A percentile compares a stretch with the other conserved stretches of the same genome.
Evolutionary conservation across 495 filamentous ascomycete species (phyloP).

Genomic region (Lasiosphaeria ovina): DNA sequence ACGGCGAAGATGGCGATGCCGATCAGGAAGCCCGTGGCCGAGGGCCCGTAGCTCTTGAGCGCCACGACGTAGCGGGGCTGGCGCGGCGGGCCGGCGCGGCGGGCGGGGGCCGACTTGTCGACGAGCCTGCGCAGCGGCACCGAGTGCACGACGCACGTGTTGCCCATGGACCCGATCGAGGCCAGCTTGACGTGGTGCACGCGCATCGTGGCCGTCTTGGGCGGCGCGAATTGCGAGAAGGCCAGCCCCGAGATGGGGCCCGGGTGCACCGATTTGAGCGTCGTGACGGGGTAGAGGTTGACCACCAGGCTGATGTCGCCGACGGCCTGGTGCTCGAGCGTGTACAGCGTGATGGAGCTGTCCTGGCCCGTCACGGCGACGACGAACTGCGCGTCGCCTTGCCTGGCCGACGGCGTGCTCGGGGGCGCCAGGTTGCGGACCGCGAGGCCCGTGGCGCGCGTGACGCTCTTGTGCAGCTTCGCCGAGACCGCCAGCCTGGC

Average conservation of each 20-base stretch:
- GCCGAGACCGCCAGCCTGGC: slow-evolving; percentile 42
- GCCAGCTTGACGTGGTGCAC: slow-evolving; percentile 74
- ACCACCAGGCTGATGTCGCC: slow-evolving; percentile 49
- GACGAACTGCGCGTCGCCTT: slow-evolving; percentile 66
- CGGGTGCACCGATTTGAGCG: slow-evolving; percentile 71
- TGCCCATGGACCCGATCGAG: slow-evolving; percentile 73
- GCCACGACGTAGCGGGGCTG: slow-evolving; percentile 65
- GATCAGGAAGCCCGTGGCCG: slow-evolving; percentile 46
- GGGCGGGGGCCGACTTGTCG: slow-evolving; percentile 47
- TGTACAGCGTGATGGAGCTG: slow-evolving; percentile 73
- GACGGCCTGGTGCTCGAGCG: slow-evolving; percentile 57
- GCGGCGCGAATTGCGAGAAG: slow-evolving; percentile 70
- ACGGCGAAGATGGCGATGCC: slow-evolving; percentile 52
- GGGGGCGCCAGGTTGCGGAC: slow-evolving; percentile 62
- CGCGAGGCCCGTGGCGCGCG: slow-evolving; percentile 67
- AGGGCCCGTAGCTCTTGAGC: slow-evolving; percentile 51
- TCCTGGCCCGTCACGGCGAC: slow-evolving; percentile 84
- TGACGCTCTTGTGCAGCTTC: slow-evolving; percentile 42
- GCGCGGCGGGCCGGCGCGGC: slow-evolving; percentile 43
- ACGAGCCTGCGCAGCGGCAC: slow-evolving; percentile 59
- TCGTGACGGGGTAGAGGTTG: slow-evolving; percentile 60
- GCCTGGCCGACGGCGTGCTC: slow-evolving; percentile 38
- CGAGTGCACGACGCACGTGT: slow-evolving; percentile 81
- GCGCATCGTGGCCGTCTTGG: slow-evolving; percentile 40
- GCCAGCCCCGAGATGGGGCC: slow-evolving; percentile 80